Conservation (phyloP, 257 asterid species). For the Cinchona pubescens region DNA sequence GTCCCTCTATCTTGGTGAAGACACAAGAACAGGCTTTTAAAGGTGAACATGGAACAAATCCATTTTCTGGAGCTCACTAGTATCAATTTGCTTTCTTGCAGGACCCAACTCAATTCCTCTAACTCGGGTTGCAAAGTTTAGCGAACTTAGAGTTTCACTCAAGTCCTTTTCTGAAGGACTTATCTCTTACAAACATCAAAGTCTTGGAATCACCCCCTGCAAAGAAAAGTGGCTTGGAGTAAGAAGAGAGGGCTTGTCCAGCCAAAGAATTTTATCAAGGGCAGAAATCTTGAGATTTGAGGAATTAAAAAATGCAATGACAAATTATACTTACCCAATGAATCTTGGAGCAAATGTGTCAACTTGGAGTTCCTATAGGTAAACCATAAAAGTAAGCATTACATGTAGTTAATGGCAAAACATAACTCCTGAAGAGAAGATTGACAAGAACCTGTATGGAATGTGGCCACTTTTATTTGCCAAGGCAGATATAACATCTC, state of each 20-base stretch:
- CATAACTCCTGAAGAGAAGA: too few species aligned
- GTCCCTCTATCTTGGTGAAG: too few species aligned
- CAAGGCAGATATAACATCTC: constrained; percentile 90
- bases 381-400: too few species aligned
- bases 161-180: constrained; percentile 89
- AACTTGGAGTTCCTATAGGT: constrained; percentile 44
- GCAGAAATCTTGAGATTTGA: too few species aligned
- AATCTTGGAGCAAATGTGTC: constrained; percentile 92
- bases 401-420: too few species aligned
- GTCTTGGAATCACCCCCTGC: constrained; percentile 97
- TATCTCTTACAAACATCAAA: constrained; percentile 90
- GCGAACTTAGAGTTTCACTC: constrained; percentile 82
- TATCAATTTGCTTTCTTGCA: constrained; percentile 66
- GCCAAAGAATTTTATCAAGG: too few species aligned
- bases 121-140: constrained; percentile 87
- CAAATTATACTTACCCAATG: constrained; percentile 12
- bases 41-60: too few species aligned
- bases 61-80: constrained; percentile 67
- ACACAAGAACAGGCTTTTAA: too few species aligned
- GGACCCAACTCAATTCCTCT: constrained; percentile 94
- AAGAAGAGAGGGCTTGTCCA: too few species aligned
- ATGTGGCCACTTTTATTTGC: constrained; percentile 95
- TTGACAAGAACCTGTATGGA: constrained; percentile 98
- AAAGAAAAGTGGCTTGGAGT: too few species aligned
- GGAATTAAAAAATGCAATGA: too few species aligned